phyloP scores from a whole-genome alignment of 768 basidiomycete genomes.

The Gautieria morchelliformis region DNA sequence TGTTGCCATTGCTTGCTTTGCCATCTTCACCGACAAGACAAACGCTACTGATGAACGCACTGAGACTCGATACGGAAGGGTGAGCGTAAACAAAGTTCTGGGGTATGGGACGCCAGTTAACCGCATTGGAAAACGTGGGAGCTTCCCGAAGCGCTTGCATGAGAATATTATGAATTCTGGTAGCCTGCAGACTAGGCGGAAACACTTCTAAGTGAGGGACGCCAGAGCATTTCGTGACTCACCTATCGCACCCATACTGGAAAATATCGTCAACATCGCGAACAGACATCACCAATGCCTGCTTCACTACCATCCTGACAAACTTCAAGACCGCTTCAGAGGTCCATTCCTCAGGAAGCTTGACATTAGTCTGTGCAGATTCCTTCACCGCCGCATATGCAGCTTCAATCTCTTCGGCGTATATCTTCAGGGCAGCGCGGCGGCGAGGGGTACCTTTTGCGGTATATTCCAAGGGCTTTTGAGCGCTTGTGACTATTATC shows the following conservation, averaged over 20 bases:
- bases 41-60: neutral
- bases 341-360: constrained; percentile 2
- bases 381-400: neutral
- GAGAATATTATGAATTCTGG: constrained; percentile 6
- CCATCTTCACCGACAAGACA: neutral
- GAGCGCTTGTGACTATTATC: neutral
- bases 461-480: neutral
- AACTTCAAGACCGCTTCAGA: neutral
- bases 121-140: neutral
- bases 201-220: neutral
- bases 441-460: neutral
- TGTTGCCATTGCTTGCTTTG: neutral
- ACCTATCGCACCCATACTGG: constrained; percentile 11
- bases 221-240: neutral
- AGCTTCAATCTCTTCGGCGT: constrained; percentile 7
- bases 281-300: neutral
- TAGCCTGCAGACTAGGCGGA: constrained; percentile 8
- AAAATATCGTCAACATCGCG: constrained; percentile 11
- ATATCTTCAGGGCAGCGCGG: neutral
- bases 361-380: constrained; percentile 3
- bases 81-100: constrained; percentile 28
- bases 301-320: constrained; percentile 8
- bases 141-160: neutral
- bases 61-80: constrained; percentile 23
- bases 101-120: constrained; percentile 9